Percentiles rank a stretch among this genome's conserved stretches.
Evolutionary conservation across 768 basidiomycete genomes (phyloP).

Genomic region (Tulasnella sp.): DNA sequence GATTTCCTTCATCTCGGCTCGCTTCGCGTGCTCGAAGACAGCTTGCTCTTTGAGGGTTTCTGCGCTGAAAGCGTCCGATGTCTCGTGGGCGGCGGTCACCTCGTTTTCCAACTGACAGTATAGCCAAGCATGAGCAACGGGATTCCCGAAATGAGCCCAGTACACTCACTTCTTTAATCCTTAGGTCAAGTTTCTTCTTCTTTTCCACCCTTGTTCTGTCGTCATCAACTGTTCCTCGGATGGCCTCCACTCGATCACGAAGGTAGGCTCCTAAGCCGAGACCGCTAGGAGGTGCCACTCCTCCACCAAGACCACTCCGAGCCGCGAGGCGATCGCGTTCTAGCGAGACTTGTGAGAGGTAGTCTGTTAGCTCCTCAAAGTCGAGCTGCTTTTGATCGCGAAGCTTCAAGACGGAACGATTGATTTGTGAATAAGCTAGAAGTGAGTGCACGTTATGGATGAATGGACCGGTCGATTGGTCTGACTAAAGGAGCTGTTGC

Average conservation of each 20-base stretch:
- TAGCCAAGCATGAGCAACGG: background rate
- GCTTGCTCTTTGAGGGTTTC: slow-evolving; percentile 88
- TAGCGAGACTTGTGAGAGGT: slow-evolving; percentile 82
- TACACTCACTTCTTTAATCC: slow-evolving; percentile 80
- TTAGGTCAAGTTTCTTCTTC: slow-evolving; percentile 84
- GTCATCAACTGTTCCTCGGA: slow-evolving; percentile 80
- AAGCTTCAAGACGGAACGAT: slow-evolving; percentile 87
- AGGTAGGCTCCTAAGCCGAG: slow-evolving; percentile 83
- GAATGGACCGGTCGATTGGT: slow-evolving; percentile 83
- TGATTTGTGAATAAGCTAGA: slow-evolving; percentile 87
- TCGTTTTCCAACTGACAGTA: slow-evolving; percentile 79
- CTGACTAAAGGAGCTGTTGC: background rate
- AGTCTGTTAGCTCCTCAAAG: slow-evolving; percentile 94
- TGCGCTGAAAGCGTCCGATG: slow-evolving; percentile 92
- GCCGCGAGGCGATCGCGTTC: slow-evolving; percentile 91
- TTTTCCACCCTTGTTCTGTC: slow-evolving; percentile 87
- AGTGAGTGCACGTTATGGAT: slow-evolving; percentile 84
- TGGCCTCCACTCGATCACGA: slow-evolving; percentile 83
- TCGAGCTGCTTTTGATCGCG: slow-evolving; percentile 98
- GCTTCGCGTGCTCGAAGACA: slow-evolving; percentile 83
- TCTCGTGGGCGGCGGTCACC: slow-evolving; percentile 89
- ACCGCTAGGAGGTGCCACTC: slow-evolving; percentile 43
- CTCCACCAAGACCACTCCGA: slow-evolving; percentile 69
- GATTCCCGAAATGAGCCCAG: background rate
- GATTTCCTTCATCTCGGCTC: slow-evolving; percentile 96